A percentile compares a stretch with the other conserved stretches of the same genome.
Conservation (phyloP, 768 basidiomycete genomes). For the Amanita inopinata region DNA sequence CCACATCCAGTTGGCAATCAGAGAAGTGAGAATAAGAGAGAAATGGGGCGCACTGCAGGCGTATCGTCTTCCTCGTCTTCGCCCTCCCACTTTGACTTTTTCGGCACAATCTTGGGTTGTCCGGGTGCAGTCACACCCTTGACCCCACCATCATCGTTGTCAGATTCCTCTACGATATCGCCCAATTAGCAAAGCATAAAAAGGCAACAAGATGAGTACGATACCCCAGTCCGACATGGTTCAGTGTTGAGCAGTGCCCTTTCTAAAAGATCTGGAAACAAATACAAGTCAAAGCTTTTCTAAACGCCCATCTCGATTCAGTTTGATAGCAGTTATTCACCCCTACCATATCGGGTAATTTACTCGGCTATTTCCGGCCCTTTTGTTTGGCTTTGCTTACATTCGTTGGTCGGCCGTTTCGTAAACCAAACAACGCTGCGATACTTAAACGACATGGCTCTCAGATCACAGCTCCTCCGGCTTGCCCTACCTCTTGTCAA, state of each 20-base stretch:
- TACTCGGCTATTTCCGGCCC: background rate
- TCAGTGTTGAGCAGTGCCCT: background rate
- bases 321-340: too few relatives aligned
- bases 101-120: conserved; percentile 17
- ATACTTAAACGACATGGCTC: too few relatives aligned
- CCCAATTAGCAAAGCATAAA: conserved; percentile 4
- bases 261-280: too few relatives aligned
- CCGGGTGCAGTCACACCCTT: conserved; percentile 15
- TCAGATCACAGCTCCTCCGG: conserved; percentile 38
- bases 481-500: conserved; percentile 54
- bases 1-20: conserved; percentile 1
- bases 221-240: conserved; percentile 37
- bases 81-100: conserved; percentile 73
- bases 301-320: too few relatives aligned
- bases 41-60: conserved; percentile 52
- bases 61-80: conserved; percentile 83
- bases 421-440: too few relatives aligned
- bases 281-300: too few relatives aligned
- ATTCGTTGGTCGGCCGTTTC: too few relatives aligned
- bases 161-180: conserved; percentile 26
- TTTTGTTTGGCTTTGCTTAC: too few relatives aligned
- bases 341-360: background rate
- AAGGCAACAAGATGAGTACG: too few relatives aligned
- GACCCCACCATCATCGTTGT: conserved; percentile 23
- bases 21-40: background rate